Conservation (phyloP, 192 early-diverging fungal species). For the Diversispora epigaea region DNA sequence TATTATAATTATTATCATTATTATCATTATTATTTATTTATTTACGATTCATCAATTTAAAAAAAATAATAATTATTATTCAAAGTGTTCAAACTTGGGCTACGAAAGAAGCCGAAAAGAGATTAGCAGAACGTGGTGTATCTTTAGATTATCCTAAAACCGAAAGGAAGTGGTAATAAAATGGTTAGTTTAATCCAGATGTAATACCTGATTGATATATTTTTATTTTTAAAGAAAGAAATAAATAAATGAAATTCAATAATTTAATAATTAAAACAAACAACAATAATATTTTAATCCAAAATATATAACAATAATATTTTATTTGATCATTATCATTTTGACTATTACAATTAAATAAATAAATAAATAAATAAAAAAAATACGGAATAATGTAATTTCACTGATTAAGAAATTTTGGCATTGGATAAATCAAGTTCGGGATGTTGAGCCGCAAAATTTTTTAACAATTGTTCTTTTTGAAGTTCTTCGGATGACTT, state of each 20-base stretch:
- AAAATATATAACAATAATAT: no score
- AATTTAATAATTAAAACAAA: no score
- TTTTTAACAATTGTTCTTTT: slow-evolving; percentile 73
- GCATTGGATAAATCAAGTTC: slow-evolving; percentile 33
- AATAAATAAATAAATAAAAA: neutral
- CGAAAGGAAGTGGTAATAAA: neutral
- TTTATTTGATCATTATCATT: no score
- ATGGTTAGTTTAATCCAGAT: no score
- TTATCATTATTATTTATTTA: neutral
- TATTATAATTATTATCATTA: neutral
- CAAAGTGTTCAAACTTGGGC: slow-evolving; percentile 75
- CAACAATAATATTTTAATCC: no score
- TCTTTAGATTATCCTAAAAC: slow-evolving; percentile 51
- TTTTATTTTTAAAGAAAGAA: no score
- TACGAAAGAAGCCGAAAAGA: slow-evolving; percentile 69
- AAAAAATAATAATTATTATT: slow-evolving; percentile 45
- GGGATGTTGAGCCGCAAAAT: slow-evolving; percentile 58
- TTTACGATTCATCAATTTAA: neutral
- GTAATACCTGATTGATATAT: no score
- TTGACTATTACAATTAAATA: no score
- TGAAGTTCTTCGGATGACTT: slow-evolving; percentile 78
- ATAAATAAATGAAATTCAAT: no score
- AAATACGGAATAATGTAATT: neutral
- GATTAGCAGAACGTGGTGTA: slow-evolving; percentile 68
- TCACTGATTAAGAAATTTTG: slow-evolving; percentile 27